phyloP scores from a whole-genome alignment of 371 early-diverging fungal genomes.

The Mortierella sp. region DNA sequence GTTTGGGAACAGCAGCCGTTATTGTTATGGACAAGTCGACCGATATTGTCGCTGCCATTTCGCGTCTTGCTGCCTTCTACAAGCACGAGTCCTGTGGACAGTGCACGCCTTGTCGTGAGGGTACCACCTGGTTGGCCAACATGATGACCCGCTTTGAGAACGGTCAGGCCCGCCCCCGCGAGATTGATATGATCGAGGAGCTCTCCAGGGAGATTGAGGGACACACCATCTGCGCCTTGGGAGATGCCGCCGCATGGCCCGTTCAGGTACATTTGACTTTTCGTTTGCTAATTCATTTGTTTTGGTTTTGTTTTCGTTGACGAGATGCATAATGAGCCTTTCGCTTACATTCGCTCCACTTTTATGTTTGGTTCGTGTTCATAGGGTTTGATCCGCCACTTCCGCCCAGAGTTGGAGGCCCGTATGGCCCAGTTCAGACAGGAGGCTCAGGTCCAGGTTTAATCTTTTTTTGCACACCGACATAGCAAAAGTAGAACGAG shows the following conservation, averaged over 20 bases:
- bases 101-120: slow-evolving; percentile 99
- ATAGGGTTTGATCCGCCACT: slow-evolving; percentile 92
- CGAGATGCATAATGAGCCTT: background rate
- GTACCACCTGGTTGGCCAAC: slow-evolving; percentile 93
- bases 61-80: slow-evolving; percentile 94
- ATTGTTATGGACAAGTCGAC: slow-evolving; percentile 98
- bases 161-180: slow-evolving; percentile 86
- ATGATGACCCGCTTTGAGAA: slow-evolving; percentile 96
- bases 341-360: background rate
- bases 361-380: background rate
- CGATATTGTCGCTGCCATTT: slow-evolving; percentile 93
- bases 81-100: slow-evolving; percentile 98
- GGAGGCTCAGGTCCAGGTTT: slow-evolving; percentile 36
- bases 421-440: slow-evolving; percentile 77
- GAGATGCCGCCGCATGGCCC: slow-evolving; percentile 99
- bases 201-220: slow-evolving; percentile 97
- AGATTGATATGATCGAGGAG: slow-evolving; percentile 94
- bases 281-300: background rate
- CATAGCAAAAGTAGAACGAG: no score
- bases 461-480: slow-evolving; percentile 8
- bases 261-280: slow-evolving; percentile 71
- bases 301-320: background rate
- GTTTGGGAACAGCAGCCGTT: slow-evolving; percentile 96
- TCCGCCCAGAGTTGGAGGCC: slow-evolving; percentile 94
- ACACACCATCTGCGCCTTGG: slow-evolving; percentile 98